These are phyloP conservation scores for Diacronema lutheri DNA, from an alignment of 78 protist genomes.

Conservation along the genomic window DNA sequence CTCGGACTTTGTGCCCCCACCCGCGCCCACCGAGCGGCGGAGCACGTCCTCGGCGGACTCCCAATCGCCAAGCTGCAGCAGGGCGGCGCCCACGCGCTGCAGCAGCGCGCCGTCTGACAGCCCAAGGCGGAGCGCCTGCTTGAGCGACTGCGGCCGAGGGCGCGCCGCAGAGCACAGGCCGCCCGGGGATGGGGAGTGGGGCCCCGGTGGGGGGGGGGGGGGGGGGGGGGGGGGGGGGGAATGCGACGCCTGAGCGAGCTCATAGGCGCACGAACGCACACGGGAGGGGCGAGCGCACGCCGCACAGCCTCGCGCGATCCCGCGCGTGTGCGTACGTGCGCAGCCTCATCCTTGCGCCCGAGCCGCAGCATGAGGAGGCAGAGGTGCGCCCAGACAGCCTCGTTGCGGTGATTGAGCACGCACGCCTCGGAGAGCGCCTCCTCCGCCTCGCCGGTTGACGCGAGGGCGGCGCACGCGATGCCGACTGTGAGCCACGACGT, in stretches of 20 bases:
- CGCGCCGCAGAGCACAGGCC: too few relatives aligned
- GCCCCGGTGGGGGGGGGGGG: too few relatives aligned
- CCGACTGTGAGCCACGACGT: constrained; percentile 4
- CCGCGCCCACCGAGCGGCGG: not conserved
- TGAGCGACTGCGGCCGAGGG: not conserved
- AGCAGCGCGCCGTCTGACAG: not conserved
- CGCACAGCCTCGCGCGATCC: too few relatives aligned
- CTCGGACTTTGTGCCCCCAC: not conserved
- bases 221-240: too few relatives aligned
- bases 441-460: not conserved
- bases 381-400: constrained; percentile 9
- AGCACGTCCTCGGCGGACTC: not conserved
- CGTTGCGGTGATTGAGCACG: not conserved
- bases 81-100: not conserved
- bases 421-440: not conserved
- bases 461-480: not conserved
- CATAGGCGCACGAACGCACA: too few relatives aligned
- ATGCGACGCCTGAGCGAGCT: too few relatives aligned
- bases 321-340: not conserved
- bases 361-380: not conserved
- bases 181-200: too few relatives aligned
- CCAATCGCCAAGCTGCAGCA: not conserved
- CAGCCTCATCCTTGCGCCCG: not conserved
- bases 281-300: too few relatives aligned
- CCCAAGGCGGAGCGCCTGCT: not conserved